Evolutionary conservation across 73 alveolate genomes (phyloP).

Genomic region (Paraurostyla sp.): DNA sequence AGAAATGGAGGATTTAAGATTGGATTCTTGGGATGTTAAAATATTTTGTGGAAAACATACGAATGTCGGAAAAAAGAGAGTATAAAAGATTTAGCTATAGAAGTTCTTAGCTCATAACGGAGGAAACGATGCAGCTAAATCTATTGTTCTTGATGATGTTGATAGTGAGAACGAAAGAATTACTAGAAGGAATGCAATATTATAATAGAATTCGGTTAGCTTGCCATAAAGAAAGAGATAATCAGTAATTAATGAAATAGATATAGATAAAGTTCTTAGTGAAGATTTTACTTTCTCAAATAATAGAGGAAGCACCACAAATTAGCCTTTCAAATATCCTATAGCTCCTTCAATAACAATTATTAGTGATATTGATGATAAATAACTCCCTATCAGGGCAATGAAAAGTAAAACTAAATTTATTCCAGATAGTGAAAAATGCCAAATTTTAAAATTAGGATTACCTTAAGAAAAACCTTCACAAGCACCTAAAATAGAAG

Average conservation of each 20-base stretch:
- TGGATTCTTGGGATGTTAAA: slow-evolving; percentile 38
- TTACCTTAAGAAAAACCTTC: background rate
- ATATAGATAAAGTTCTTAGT: background rate
- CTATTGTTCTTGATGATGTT: background rate
- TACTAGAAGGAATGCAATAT: slow-evolving; percentile 23
- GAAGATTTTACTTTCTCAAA: slow-evolving; percentile 12
- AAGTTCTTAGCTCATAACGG: slow-evolving; percentile 45
- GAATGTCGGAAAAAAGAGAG: slow-evolving; percentile 43
- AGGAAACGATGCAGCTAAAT: background rate
- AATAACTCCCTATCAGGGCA: background rate
- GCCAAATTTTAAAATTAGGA: slow-evolving; percentile 14
- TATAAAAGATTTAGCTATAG: slow-evolving; percentile 18
- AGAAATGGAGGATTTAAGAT: slow-evolving; percentile 68
- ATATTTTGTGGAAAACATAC: slow-evolving; percentile 48
- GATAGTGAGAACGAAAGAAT: slow-evolving; percentile 7
- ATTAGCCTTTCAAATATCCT: background rate
- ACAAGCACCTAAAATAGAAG: background rate
- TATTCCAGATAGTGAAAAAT: slow-evolving; percentile 17
- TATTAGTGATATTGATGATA: background rate
- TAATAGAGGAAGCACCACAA: background rate
- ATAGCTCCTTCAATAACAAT: background rate
- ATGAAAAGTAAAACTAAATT: background rate
- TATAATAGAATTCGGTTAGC: background rate
- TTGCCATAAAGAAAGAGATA: slow-evolving; percentile 21
- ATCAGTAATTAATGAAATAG: slow-evolving; percentile 50